Percentiles rank a stretch among this genome's conserved stretches.
Evolutionary conservation across 495 filamentous ascomycete genomes (phyloP).

Genomic region (Trichoderma asperelloides): DNA sequence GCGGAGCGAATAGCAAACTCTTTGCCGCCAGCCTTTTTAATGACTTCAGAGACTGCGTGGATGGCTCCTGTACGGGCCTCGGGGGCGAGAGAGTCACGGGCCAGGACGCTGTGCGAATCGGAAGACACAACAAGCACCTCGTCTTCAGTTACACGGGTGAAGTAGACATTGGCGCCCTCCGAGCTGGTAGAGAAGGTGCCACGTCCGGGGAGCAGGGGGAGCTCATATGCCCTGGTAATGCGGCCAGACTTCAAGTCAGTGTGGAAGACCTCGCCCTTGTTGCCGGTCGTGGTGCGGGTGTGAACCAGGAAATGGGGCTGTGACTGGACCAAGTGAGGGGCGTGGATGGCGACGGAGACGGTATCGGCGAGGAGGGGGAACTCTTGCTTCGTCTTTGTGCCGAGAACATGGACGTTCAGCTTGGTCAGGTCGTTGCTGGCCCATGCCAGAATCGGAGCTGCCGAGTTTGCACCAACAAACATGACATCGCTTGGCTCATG

Average conservation of each 20-base stretch:
- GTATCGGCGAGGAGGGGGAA: slow-evolving; percentile 50
- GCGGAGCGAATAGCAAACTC: slow-evolving; percentile 72
- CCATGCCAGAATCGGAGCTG: slow-evolving; percentile 75
- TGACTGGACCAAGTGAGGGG: slow-evolving; percentile 58
- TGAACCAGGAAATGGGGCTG: slow-evolving; percentile 78
- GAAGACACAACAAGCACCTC: slow-evolving; percentile 70
- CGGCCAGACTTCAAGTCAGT: slow-evolving; percentile 57
- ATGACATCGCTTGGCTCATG: slow-evolving; percentile 57
- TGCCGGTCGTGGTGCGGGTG: slow-evolving; percentile 57
- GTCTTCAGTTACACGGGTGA: slow-evolving; percentile 65
- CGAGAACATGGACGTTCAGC: slow-evolving; percentile 73
- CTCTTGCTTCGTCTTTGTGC: slow-evolving; percentile 52
- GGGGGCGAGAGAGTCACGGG: slow-evolving; percentile 54
- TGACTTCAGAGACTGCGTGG: slow-evolving; percentile 75
- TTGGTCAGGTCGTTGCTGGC: slow-evolving; percentile 57
- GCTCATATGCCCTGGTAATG: slow-evolving; percentile 63
- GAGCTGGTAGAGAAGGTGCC: slow-evolving; percentile 75
- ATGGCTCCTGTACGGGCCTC: slow-evolving; percentile 35
- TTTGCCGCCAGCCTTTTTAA: slow-evolving; percentile 48
- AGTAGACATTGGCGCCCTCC: slow-evolving; percentile 73
- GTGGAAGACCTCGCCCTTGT: slow-evolving; percentile 82
- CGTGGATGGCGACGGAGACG: slow-evolving; percentile 60
- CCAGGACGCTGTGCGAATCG: slow-evolving; percentile 62
- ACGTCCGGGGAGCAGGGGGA: slow-evolving; percentile 57
- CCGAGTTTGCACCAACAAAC: slow-evolving; percentile 76